Percentiles rank a stretch among this genome's conserved stretches.
Evolutionary conservation across 1,284 basidiomycete genomes (phyloP).

Genomic region (Afroboletus lepidellus): DNA sequence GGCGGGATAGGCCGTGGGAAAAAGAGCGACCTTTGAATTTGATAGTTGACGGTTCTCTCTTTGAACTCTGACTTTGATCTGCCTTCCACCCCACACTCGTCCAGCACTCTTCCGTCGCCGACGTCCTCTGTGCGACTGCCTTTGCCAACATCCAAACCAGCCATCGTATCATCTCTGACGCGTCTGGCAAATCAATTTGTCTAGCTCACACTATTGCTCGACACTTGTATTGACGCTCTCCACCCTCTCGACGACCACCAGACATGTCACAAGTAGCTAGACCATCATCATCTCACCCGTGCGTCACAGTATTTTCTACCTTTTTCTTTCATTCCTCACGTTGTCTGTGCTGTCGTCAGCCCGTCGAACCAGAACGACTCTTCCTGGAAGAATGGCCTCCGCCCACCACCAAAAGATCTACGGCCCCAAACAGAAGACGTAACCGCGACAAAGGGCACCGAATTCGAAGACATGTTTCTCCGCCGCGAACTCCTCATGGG

Average conservation of each 20-base stretch:
- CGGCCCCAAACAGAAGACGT: constrained; percentile 96
- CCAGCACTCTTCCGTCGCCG: constrained; percentile 12
- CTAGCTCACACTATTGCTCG: constrained; percentile 12
- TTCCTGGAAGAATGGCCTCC: constrained; percentile 75
- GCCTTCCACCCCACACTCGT: constrained; percentile 12
- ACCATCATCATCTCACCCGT: constrained; percentile 45
- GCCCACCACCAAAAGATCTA: constrained; percentile 85
- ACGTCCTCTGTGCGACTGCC: constrained; percentile 12
- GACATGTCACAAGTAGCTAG: constrained; percentile 42
- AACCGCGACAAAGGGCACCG: constrained; percentile 84
- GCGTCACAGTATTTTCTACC: constrained; percentile 15
- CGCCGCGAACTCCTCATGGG: constrained; percentile 85
- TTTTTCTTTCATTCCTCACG: constrained; percentile 8
- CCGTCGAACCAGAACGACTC: constrained; percentile 31
- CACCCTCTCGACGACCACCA: constrained; percentile 11
- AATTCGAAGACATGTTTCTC: constrained; percentile 87
- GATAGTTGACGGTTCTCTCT: constrained; percentile 20
- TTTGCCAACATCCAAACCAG: constrained; percentile 11
- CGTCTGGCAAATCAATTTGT: constrained; percentile 25
- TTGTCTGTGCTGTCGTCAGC: constrained; percentile 14
- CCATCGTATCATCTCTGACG: constrained; percentile 15
- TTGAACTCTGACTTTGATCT: constrained; percentile 33
- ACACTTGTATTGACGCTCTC: constrained; percentile 17
- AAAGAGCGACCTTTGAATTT: constrained; percentile 26
- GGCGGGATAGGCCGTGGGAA: constrained; percentile 26